Conservation (phyloP, 2,329 filamentous ascomycete species). For the Talaromyces sp. region DNA sequence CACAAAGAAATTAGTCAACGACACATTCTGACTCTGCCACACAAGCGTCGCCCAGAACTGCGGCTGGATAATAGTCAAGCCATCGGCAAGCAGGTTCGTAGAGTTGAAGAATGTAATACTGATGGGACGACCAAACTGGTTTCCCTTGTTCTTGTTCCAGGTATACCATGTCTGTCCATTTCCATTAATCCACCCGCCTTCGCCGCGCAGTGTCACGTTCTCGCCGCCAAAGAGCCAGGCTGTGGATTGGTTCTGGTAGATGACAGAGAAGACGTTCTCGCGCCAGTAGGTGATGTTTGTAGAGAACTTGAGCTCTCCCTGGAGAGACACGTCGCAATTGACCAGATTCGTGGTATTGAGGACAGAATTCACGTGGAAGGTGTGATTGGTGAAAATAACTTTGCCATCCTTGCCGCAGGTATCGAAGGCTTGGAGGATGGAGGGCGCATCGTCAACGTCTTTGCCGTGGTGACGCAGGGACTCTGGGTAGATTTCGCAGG, state of each 20-base stretch:
- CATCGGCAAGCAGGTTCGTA: conserved; percentile 45
- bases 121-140: conserved; percentile 48
- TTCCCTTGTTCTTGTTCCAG: conserved; percentile 40
- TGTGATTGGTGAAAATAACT: conserved; percentile 22
- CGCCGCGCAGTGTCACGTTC: conserved; percentile 46
- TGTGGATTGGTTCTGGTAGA: conserved; percentile 53
- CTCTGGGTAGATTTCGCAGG: conserved; percentile 19
- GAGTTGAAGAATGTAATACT: conserved; percentile 48
- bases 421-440: conserved; percentile 22
- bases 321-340: conserved; percentile 24
- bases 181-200: conserved; percentile 53
- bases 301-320: conserved; percentile 33
- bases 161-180: conserved; percentile 56
- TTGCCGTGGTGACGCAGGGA: conserved; percentile 16
- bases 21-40: conserved; percentile 46
- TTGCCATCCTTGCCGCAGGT: conserved; percentile 22
- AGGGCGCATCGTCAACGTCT: conserved; percentile 18
- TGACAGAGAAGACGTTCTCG: conserved; percentile 45
- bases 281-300: conserved; percentile 50
- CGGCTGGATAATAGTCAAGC: conserved; percentile 45
- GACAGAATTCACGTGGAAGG: conserved; percentile 16
- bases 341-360: conserved; percentile 21
- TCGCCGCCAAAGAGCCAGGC: conserved; percentile 53
- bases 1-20: conserved; percentile 51
- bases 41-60: conserved; percentile 49